These are phyloP conservation scores for Fusarium odoratissimum DNA, from an alignment of 2,329 filamentous ascomycete genomes.

Conservation along the genomic window DNA sequence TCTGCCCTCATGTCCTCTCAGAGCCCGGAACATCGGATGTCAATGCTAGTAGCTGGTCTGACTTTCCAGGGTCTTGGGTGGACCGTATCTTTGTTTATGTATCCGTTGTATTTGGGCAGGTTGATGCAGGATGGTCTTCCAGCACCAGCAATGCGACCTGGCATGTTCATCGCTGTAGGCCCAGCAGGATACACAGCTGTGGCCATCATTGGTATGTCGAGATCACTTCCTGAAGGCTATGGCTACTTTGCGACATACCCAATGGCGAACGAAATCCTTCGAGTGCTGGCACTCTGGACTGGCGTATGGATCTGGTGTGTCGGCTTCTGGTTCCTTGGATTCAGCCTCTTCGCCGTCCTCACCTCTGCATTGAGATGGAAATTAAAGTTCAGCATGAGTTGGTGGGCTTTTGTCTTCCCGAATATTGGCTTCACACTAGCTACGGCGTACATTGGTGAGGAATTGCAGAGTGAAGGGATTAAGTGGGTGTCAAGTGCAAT, in stretches of 20 bases:
- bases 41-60: conserved; percentile 43
- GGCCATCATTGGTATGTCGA: conserved; percentile 44
- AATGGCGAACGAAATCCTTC: conserved; percentile 39
- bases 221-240: conserved; percentile 37
- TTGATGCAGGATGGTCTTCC: conserved; percentile 46
- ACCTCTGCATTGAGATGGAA: conserved; percentile 23
- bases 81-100: conserved; percentile 41
- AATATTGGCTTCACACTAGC: conserved; percentile 45
- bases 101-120: conserved; percentile 42
- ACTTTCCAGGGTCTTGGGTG: conserved; percentile 45
- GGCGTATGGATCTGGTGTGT: conserved; percentile 46
- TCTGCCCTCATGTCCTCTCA: conserved; percentile 41
- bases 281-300: conserved; percentile 41
- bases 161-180: conserved; percentile 44
- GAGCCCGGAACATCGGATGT: conserved; percentile 39
- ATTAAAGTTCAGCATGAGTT: conserved; percentile 43
- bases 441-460: conserved; percentile 40
- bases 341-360: conserved; percentile 40
- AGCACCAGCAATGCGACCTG: conserved; percentile 43
- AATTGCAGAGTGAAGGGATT: conserved; percentile 40
- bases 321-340: conserved; percentile 44
- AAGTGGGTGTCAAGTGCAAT: conserved; percentile 42
- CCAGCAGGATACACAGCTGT: conserved; percentile 43
- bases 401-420: conserved; percentile 47
- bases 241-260: conserved; percentile 44